A percentile compares a stretch with the other conserved stretches of the same genome.
Evolutionary conservation across 2,329 filamentous ascomycete genomes (phyloP).

Genomic region (Penicillium sp.): DNA sequence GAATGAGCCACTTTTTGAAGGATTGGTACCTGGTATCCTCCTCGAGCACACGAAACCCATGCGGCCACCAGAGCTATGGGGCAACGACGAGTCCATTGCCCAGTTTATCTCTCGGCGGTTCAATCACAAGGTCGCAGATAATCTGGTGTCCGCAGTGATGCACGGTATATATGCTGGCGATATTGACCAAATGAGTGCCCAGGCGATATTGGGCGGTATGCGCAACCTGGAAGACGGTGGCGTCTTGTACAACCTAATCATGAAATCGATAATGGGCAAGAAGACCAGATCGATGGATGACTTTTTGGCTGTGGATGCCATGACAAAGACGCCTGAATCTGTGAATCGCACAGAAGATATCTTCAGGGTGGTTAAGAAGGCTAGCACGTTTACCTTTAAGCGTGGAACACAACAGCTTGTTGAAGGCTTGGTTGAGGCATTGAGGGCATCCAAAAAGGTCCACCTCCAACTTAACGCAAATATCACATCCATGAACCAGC

Average conservation of each 20-base stretch:
- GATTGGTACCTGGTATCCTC: constrained; percentile 46
- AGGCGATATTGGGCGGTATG: constrained; percentile 62
- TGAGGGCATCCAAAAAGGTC: constrained; percentile 65
- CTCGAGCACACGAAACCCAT: constrained; percentile 39
- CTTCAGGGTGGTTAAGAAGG: constrained; percentile 22
- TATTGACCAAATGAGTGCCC: constrained; percentile 77
- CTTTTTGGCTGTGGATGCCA: constrained; percentile 32
- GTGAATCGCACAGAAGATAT: constrained; percentile 17
- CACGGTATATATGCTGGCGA: constrained; percentile 96
- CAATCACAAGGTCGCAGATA: constrained; percentile 66
- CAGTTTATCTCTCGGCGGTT: constrained; percentile 66
- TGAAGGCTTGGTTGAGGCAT: constrained; percentile 57
- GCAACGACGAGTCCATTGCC: constrained; percentile 72
- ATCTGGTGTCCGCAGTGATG: constrained; percentile 73
- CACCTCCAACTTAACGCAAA: constrained; percentile 59
- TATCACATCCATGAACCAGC: constrained; percentile 42
- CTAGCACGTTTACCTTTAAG: constrained; percentile 51
- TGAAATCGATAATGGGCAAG: constrained; percentile 21
- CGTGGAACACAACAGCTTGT: constrained; percentile 70
- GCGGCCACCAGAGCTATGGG: constrained; percentile 42
- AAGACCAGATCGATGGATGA: constrained; percentile 36
- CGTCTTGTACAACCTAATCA: constrained; percentile 25
- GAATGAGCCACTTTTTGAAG: constrained; percentile 63
- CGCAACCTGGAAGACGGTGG: constrained; percentile 55
- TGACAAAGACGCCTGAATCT: constrained; percentile 10